Evolutionary conservation across 805 yeast species (phyloP).

Genomic region (Metschnikowia lachancei): DNA sequence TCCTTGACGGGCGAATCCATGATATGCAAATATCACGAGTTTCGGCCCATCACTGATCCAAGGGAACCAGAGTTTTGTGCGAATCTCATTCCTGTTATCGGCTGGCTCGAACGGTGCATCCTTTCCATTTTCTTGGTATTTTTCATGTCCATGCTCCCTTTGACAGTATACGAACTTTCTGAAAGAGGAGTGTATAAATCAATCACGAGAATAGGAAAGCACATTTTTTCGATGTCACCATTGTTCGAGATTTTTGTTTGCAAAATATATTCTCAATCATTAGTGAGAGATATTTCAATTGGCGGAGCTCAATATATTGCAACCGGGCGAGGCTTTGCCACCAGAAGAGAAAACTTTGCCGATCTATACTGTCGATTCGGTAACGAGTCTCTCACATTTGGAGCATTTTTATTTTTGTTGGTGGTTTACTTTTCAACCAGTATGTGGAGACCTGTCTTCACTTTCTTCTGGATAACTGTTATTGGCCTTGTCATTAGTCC

Average conservation of each 20-base stretch:
- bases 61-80: slow-evolving; percentile 68
- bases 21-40: slow-evolving; percentile 63
- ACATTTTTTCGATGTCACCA: slow-evolving; percentile 69
- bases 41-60: slow-evolving; percentile 66
- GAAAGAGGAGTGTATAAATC: slow-evolving; percentile 83
- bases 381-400: slow-evolving; percentile 72
- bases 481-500: slow-evolving; percentile 89
- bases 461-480: slow-evolving; percentile 97
- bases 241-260: slow-evolving; percentile 82
- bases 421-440: slow-evolving; percentile 40
- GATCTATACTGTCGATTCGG: slow-evolving; percentile 75
- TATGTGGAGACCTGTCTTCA: slow-evolving; percentile 87
- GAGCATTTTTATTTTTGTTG: slow-evolving; percentile 37
- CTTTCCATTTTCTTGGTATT: slow-evolving; percentile 79
- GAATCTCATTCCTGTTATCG: slow-evolving; percentile 68
- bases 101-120: slow-evolving; percentile 80
- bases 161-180: slow-evolving; percentile 73
- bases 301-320: slow-evolving; percentile 89
- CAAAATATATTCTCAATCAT: slow-evolving; percentile 70
- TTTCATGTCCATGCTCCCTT: slow-evolving; percentile 76
- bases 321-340: slow-evolving; percentile 85
- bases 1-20: slow-evolving; percentile 71
- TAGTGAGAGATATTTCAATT: slow-evolving; percentile 66
- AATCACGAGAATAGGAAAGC: slow-evolving; percentile 64
- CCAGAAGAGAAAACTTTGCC: slow-evolving; percentile 74